Base-by-base conservation (phyloP, 257 asterid species). In the Solanum commersonii region DNA sequence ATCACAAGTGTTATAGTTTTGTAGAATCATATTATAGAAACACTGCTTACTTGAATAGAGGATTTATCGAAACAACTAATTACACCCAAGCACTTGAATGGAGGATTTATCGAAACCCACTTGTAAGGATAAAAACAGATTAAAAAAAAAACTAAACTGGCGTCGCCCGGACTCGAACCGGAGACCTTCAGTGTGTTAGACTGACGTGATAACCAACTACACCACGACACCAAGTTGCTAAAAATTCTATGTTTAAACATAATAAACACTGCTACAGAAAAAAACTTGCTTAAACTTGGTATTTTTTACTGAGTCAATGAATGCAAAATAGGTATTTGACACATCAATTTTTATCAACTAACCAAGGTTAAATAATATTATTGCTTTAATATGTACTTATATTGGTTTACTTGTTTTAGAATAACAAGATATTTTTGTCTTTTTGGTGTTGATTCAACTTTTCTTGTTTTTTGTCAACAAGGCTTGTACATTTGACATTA, bases 171-270 rank as follows among this genome's bases (percentile, higher is more conserved):
- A 44, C 78, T 94, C 93, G 95, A 93, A 93, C 94, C 95, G 96
- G 98, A 94, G 98, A 94, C 98, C 95, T 95, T 94, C 95, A 92
- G 96, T 92, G 96, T 92, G 96, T 94, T 94, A 93, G 96, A 95
- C 95, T 93, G 96, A 95, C 95, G 94, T 94, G 95, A 93, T 95
- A 95, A 95, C 98, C 96, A 94, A 94, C 98, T 94, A 94, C 96
- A 94, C 96, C 95, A 92, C 95, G 95, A 94, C 65, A 82, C 86
- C 44, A 29, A 4, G 11, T 10, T 18, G 22, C 3, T 2, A 0
- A 1, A 0, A 0, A 2, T 1, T 37, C 2, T 37, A 37, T 35
- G 27, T 34, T 1, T 25, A 3, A 7, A 20, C 1, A 6, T 20
- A 7, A n/a, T n/a, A 65, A 2, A 9, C 3, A n/a, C 0, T 65